Percentiles rank a stretch among this genome's conserved stretches.
These are phyloP conservation scores for Diplosphaera chodatii DNA, from an alignment of 139 green algal genomes.

Conservation along the genomic window DNA sequence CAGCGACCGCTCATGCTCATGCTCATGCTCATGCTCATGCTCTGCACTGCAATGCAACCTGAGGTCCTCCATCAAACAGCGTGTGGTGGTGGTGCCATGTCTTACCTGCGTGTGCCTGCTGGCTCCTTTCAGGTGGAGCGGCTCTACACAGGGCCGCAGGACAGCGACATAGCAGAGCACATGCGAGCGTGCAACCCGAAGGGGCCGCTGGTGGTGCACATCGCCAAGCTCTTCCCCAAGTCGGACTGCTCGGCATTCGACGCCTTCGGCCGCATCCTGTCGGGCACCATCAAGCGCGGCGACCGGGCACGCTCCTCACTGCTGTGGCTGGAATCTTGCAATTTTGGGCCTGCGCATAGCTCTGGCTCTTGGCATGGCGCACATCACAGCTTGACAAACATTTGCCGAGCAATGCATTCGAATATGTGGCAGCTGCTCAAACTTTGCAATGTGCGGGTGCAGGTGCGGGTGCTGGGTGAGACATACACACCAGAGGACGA, in stretches of 20 bases:
- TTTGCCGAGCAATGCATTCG: too few species aligned
- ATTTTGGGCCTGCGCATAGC: too few species aligned
- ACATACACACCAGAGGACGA: conserved; percentile 95
- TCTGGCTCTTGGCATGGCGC: too few species aligned
- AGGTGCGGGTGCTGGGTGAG: conserved; percentile 76
- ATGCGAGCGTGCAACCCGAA: conserved; percentile 72
- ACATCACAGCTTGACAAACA: too few species aligned
- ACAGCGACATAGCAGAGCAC: conserved; percentile 50
- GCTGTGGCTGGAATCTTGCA: not conserved
- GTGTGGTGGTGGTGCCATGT: too few species aligned
- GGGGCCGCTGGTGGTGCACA: conserved; percentile 82
- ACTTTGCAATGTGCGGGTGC: too few species aligned
- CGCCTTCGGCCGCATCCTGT: conserved; percentile 86
- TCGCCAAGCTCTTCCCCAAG: conserved; percentile 93
- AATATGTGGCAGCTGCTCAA: not conserved
- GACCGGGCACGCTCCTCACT: conserved; percentile 52
- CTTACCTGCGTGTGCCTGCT: too few species aligned
- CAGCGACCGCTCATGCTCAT: too few species aligned
- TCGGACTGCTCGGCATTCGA: conserved; percentile 79
- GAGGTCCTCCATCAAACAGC: too few species aligned
- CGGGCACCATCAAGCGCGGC: conserved; percentile 76
- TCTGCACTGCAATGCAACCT: too few species aligned
- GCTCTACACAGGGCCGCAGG: conserved; percentile 75
- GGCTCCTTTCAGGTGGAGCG: conserved; percentile 37
- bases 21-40: too few species aligned